Evolutionary conservation across 257 asterid genomes (phyloP).

Genomic region (Nicotiana undulata): DNA sequence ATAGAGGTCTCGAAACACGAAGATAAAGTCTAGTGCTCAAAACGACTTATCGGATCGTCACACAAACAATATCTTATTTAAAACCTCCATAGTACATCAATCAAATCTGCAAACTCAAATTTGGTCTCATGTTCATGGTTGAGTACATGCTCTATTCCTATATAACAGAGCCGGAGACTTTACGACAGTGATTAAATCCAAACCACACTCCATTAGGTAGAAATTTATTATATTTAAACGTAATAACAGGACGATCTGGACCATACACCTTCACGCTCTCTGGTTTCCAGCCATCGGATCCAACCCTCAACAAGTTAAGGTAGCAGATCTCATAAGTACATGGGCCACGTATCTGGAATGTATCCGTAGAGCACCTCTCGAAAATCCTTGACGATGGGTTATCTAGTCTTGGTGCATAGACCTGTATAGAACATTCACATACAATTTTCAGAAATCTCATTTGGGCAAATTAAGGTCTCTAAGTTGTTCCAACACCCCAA

Average conservation of each 20-base stretch:
- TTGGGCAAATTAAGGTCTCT: too few relatives aligned
- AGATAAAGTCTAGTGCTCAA: too few relatives aligned
- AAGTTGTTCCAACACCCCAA: too few relatives aligned
- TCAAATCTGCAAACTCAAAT: too few relatives aligned
- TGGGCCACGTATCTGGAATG: conserved; percentile 25
- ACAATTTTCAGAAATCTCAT: too few relatives aligned
- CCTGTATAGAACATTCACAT: conserved; percentile 8
- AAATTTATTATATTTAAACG: conserved; percentile 18
- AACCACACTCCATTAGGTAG: conserved; percentile 33
- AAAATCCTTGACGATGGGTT: conserved; percentile 21
- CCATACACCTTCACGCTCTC: conserved; percentile 24
- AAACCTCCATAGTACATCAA: too few relatives aligned
- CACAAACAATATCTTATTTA: too few relatives aligned
- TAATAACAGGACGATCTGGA: conserved; percentile 11
- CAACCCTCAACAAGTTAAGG: conserved; percentile 26
- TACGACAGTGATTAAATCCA: conserved; percentile 22
- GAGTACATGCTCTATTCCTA: too few relatives aligned
- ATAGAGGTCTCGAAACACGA: too few relatives aligned
- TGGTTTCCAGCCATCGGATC: conserved; percentile 48
- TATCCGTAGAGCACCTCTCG: conserved; percentile 36
- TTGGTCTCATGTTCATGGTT: too few relatives aligned
- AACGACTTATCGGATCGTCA: too few relatives aligned
- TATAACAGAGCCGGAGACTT: neutral
- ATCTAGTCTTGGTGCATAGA: conserved; percentile 27
- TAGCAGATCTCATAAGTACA: conserved; percentile 28